Evolutionary conservation across 306 rosid species (phyloP).

Genomic region (Cucurbita ficifolia): DNA sequence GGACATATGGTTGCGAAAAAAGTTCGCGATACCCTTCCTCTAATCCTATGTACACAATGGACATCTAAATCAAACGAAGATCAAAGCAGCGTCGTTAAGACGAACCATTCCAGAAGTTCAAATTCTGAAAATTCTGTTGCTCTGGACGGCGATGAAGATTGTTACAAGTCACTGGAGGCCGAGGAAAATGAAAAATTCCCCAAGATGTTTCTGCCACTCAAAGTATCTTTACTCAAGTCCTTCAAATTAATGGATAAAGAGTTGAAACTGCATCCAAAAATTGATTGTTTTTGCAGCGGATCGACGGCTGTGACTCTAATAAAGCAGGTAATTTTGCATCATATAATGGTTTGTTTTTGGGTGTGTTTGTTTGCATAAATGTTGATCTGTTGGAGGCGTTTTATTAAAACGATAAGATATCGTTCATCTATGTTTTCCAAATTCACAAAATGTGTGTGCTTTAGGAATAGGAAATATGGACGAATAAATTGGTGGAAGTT

Average conservation of each 20-base stretch:
- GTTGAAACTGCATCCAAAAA: conserved; percentile 24
- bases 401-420: not conserved
- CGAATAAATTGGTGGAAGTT: not conserved
- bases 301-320: conserved; percentile 30
- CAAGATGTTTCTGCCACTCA: conserved; percentile 24
- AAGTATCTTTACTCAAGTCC: conserved; percentile 25
- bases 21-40: conserved; percentile 37
- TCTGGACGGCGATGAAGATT: conserved; percentile 22
- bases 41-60: conserved; percentile 29
- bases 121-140: conserved; percentile 17
- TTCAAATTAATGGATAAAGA: conserved; percentile 44
- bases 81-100: conserved; percentile 2
- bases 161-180: conserved; percentile 15
- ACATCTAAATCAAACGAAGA: conserved; percentile 16
- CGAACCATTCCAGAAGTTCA: conserved; percentile 5
- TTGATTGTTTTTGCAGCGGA: conserved; percentile 48
- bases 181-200: conserved; percentile 21
- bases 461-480: not conserved
- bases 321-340: conserved; percentile 25
- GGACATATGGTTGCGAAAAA: conserved; percentile 44
- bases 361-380: not conserved
- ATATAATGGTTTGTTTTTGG: not conserved
- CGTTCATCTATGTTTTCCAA: not conserved
- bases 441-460: not conserved
- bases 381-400: not conserved